These are phyloP conservation scores for Pythium sukuiense DNA, from an alignment of 352 stramenopile genomes.

Conservation along the genomic window DNA sequence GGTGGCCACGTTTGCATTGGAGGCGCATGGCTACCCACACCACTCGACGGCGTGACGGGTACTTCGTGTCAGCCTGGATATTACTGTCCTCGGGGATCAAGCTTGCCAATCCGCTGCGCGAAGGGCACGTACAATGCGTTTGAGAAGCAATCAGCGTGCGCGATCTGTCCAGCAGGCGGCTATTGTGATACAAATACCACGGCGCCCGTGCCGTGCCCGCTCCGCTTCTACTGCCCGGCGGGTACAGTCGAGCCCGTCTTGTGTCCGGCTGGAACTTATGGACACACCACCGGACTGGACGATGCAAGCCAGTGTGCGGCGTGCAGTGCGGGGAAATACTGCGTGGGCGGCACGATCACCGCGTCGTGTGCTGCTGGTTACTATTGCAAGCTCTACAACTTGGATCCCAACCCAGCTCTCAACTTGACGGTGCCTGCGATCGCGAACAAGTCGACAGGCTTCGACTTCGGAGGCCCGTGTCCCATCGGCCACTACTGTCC, in stretches of 20 bases:
- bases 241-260: conserved; percentile 46
- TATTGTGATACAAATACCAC: conserved; percentile 76
- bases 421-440: background rate
- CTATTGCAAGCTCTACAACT: conserved; percentile 77
- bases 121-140: conserved; percentile 73
- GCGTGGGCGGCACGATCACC: conserved; percentile 65
- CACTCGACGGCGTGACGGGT: conserved; percentile 57
- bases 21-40: conserved; percentile 47
- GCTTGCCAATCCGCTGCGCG: conserved; percentile 45
- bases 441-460: conserved; percentile 23
- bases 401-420: conserved; percentile 46
- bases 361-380: conserved; percentile 79
- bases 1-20: conserved; percentile 66
- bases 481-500: conserved; percentile 77
- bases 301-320: conserved; percentile 53
- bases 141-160: conserved; percentile 45
- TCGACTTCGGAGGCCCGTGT: conserved; percentile 68
- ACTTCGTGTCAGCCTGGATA: conserved; percentile 57
- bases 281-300: conserved; percentile 45
- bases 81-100: conserved; percentile 68
- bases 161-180: conserved; percentile 50
- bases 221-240: conserved; percentile 69
- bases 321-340: conserved; percentile 79
- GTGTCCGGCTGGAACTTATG: conserved; percentile 84
- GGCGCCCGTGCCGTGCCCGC: conserved; percentile 47